Evolutionary conservation across 108 stramenopile genomes (phyloP).

Genomic region (Craspedostauros australis): DNA sequence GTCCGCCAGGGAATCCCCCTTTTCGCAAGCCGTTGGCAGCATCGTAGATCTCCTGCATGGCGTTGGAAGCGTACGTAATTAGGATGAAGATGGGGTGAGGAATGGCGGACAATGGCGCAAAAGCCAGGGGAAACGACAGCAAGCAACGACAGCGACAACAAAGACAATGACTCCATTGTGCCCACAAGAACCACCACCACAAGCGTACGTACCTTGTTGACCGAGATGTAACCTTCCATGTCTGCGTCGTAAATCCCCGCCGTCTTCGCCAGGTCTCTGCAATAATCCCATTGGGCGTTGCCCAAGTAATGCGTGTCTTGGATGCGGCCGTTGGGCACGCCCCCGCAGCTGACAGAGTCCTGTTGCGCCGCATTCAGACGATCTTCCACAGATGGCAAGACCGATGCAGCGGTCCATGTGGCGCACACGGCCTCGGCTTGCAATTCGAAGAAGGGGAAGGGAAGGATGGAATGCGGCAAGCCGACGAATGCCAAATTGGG

Average conservation of each 20-base stretch:
- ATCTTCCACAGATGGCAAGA: constrained; percentile 5
- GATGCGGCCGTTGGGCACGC: constrained; percentile 42
- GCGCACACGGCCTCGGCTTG: constrained; percentile 65
- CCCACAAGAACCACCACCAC: too few relatives aligned
- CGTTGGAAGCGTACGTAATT: too few relatives aligned
- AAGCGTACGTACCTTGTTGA: constrained; percentile 45
- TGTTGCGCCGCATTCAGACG: constrained; percentile 34
- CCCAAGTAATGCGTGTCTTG: constrained; percentile 82
- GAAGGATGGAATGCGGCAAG: constrained; percentile 77
- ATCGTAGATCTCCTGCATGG: constrained; percentile 59
- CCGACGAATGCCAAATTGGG: constrained; percentile 83
- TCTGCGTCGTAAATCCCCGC: constrained; percentile 43
- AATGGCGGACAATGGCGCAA: background rate
- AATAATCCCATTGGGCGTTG: constrained; percentile 71
- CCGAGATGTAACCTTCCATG: constrained; percentile 57
- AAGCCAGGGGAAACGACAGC: background rate
- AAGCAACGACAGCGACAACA: too few relatives aligned
- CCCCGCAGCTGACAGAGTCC: constrained; percentile 54
- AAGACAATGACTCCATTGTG: background rate
- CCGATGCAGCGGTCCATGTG: constrained; percentile 17
- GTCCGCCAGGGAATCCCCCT: constrained; percentile 36
- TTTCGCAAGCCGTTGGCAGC: constrained; percentile 33
- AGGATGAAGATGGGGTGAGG: background rate
- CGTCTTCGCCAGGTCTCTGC: constrained; percentile 50
- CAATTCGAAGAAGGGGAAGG: constrained; percentile 86